These are phyloP conservation scores for Penicillium verrucosum DNA, from an alignment of 2,329 filamentous ascomycete genomes.

Conservation along the genomic window DNA sequence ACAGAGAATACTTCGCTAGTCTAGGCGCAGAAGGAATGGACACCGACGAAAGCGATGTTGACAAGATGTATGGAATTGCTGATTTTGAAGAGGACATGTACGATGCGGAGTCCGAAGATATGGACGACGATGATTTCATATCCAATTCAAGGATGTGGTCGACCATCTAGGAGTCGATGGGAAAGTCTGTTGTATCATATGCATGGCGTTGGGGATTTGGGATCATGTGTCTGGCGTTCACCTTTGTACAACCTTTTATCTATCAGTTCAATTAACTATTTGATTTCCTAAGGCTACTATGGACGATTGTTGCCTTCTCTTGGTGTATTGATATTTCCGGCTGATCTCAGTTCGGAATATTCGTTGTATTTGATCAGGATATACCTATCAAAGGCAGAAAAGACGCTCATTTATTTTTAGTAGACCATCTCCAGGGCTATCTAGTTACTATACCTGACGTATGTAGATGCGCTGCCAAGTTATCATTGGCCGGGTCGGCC, in stretches of 20 bases:
- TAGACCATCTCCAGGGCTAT: neutral
- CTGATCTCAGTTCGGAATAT: no score
- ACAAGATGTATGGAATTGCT: constrained; percentile 7
- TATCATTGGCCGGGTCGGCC: neutral
- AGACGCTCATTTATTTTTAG: neutral
- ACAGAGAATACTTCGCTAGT: constrained; percentile 28
- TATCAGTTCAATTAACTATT: neutral
- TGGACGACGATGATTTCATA: neutral
- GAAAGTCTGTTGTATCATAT: neutral
- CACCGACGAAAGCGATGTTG: constrained; percentile 12
- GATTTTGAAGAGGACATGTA: neutral
- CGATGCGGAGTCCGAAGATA: neutral
- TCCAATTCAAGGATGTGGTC: constrained; percentile 17
- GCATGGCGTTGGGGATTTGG: constrained; percentile 2
- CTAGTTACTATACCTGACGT: neutral
- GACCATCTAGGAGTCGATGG: constrained; percentile 13
- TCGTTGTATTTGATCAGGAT: neutral
- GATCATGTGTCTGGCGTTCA: constrained; percentile 1
- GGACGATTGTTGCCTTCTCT: neutral
- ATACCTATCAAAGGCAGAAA: neutral
- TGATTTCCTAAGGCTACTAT: neutral
- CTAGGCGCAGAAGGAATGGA: constrained; percentile 20
- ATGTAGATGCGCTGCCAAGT: neutral
- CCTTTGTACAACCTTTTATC: neutral
- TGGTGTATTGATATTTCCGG: neutral